Base-by-base conservation (phyloP, 805 yeast species). In the Lipomyces sp. region DNA sequence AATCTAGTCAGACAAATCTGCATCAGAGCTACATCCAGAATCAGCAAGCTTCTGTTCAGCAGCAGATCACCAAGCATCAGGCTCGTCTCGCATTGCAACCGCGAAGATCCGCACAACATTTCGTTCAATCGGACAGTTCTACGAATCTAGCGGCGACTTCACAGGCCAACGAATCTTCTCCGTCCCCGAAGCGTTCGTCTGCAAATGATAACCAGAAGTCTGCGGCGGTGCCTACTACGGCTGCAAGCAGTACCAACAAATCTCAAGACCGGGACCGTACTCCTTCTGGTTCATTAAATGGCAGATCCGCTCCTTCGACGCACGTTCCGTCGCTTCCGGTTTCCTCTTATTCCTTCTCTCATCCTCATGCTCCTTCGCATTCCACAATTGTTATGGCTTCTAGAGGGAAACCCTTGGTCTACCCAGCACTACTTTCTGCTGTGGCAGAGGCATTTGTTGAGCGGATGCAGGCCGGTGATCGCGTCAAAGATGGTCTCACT, bases 401-500 rank as follows among this genome's bases (percentile, higher is more conserved):
- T 15, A 76, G 83, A 11, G 80, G 80, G 63, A 82, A 84, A 64
- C 96, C 97, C 5, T 80, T 84, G 24, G 93, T 92, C 1, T 92
- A 95, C 76, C 97, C 98, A 1, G 98, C 99, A 0, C 73, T 91
- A 74, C 80, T 95, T 24, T 91, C 97, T 3, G 83, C 86, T 59
- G 98, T 95, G 18, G 97, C 98, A 0, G 84, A 83, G 30, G 84
- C 86, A 32, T 92, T 94, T 77, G 85, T 87, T 70, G 90, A 88
- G 66, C 80, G 86, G 30, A 83, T 92, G 37, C 85, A 85, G 30
- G 76, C 90, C 13, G 90, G 92, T 1, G 91, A 92, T 66, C 86
- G 90, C 70, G 89, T 89, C 75, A 95, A 94, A 75, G 94, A 93
- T 79, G 97, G 97, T 18, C 83, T 93, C 72, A 89, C 92, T 69